These are phyloP conservation scores for Quercus rubra DNA, from an alignment of 306 rosid species.

Conservation along the genomic window DNA sequence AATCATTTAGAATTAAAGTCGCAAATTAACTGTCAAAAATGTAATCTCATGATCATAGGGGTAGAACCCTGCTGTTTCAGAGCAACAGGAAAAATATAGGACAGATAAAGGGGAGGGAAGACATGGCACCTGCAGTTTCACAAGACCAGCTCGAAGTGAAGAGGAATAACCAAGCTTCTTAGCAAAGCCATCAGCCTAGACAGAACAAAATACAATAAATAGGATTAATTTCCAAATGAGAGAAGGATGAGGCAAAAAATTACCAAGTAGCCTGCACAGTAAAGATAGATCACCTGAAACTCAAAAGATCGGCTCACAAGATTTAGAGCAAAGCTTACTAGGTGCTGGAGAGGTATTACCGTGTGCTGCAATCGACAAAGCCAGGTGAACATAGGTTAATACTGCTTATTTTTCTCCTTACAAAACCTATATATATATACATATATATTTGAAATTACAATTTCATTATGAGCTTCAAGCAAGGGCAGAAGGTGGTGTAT, in stretches of 20 bases:
- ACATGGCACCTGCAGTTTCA: constrained; percentile 68
- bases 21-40: not conserved
- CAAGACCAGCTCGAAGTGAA: constrained; percentile 63
- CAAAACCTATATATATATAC: too few species aligned
- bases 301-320: constrained; percentile 92
- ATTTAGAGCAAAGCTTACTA: constrained; percentile 85
- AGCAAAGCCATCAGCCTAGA: constrained; percentile 89
- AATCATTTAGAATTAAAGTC: not conserved
- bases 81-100: not conserved
- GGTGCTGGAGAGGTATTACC: constrained; percentile 85
- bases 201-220: constrained; percentile 4
- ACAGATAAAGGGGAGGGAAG: not conserved
- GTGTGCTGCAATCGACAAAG: constrained; percentile 66
- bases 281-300: constrained; percentile 62
- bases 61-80: not conserved
- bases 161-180: constrained; percentile 78
- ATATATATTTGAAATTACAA: too few species aligned
- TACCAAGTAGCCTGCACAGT: not conserved
- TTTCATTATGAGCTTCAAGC: too few species aligned
- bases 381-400: constrained; percentile 16
- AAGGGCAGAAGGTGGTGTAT: not conserved
- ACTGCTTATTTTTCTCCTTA: not conserved
- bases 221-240: not conserved
- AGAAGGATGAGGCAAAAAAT: not conserved
- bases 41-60: not conserved